Conservation (phyloP, 768 basidiomycete species). For the Phlegmacium glaucopus region DNA sequence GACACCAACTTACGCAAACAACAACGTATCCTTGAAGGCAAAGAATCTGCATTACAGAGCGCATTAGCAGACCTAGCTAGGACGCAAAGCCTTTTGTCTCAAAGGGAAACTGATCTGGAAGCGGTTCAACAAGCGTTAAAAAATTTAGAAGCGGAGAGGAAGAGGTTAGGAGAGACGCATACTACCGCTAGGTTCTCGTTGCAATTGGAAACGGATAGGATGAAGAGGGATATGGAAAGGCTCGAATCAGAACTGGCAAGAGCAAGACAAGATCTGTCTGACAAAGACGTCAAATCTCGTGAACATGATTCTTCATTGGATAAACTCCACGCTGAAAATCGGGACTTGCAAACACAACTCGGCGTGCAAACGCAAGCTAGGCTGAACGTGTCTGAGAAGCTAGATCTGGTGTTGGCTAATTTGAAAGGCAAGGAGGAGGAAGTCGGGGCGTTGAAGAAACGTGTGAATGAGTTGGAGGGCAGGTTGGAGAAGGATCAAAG, state of each 20-base stretch:
- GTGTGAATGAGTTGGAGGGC: conserved; percentile 73
- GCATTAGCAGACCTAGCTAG: conserved; percentile 62
- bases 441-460: conserved; percentile 50
- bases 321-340: conserved; percentile 72
- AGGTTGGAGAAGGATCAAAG: conserved; percentile 82
- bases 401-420: conserved; percentile 64
- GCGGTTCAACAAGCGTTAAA: conserved; percentile 73
- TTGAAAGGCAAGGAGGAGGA: conserved; percentile 72
- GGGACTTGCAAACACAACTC: conserved; percentile 76
- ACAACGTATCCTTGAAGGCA: conserved; percentile 63
- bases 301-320: conserved; percentile 75
- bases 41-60: conserved; percentile 64
- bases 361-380: conserved; percentile 85
- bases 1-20: conserved; percentile 59
- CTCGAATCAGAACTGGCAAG: conserved; percentile 77
- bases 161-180: conserved; percentile 79
- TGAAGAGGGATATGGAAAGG: conserved; percentile 80
- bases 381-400: conserved; percentile 83
- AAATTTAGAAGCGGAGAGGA: conserved; percentile 69
- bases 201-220: conserved; percentile 84
- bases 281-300: conserved; percentile 59
- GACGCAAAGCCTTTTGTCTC: conserved; percentile 57
- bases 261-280: conserved; percentile 64
- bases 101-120: conserved; percentile 73
- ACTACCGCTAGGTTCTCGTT: conserved; percentile 81